Percentiles rank a stretch among this genome's conserved stretches.
Conservation (phyloP, 1,139 yeast species). For the Saccharomyces hybrid region DNA sequence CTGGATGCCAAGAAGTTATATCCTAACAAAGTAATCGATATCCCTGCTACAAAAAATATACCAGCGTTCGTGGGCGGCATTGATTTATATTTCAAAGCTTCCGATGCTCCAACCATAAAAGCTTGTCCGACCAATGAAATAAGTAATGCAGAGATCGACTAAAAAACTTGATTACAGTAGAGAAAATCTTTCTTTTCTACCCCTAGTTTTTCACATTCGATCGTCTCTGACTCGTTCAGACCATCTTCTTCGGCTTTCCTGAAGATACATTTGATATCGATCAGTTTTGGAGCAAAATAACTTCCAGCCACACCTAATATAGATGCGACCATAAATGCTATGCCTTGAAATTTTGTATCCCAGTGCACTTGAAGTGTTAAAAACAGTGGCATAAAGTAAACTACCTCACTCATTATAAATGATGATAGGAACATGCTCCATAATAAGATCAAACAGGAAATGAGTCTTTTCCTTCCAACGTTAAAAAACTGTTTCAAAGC, state of each 20-base stretch:
- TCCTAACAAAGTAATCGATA: slow-evolving; percentile 7
- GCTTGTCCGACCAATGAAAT: slow-evolving; percentile 7
- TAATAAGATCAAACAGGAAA: slow-evolving; percentile 4
- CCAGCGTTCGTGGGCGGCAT: slow-evolving; percentile 6
- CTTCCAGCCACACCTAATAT: slow-evolving; percentile 8
- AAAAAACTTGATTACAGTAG: slow-evolving; percentile 4
- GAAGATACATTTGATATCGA: background rate
- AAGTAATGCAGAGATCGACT: slow-evolving; percentile 6
- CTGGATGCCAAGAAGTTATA: slow-evolving; percentile 8
- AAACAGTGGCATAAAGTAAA: slow-evolving; percentile 8
- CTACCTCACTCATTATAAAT: slow-evolving; percentile 8
- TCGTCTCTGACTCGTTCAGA: background rate
- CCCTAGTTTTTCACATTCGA: background rate
- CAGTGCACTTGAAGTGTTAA: slow-evolving; percentile 5
- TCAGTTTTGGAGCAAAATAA: slow-evolving; percentile 8
- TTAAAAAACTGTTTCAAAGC: slow-evolving; percentile 5
- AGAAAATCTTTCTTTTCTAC: background rate
- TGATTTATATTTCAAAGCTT: slow-evolving; percentile 3
- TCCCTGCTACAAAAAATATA: slow-evolving; percentile 6
- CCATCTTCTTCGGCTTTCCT: background rate
- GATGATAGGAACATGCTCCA: slow-evolving; percentile 9
- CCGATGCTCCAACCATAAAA: slow-evolving; percentile 7
- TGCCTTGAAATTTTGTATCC: slow-evolving; percentile 7
- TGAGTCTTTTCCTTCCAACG: slow-evolving; percentile 1
- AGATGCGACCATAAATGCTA: slow-evolving; percentile 7